These are phyloP conservation scores for Acarospora socialis DNA, from an alignment of 2,329 filamentous ascomycete species.

Conservation along the genomic window DNA sequence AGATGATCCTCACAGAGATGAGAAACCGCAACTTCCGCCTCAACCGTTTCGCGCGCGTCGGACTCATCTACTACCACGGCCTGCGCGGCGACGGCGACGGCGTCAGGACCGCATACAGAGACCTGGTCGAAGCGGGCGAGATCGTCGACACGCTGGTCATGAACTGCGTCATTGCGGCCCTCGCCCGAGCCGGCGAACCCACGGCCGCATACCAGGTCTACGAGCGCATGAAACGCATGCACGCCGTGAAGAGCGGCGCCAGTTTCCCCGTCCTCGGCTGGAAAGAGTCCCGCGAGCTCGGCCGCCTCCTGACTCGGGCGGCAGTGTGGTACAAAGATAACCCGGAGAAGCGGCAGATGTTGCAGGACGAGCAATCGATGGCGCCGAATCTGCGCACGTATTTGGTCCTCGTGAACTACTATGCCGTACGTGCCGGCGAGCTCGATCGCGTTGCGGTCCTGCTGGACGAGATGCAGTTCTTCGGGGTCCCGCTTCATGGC, in stretches of 20 bases:
- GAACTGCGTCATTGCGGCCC: slow-evolving; percentile 70
- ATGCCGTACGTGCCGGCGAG: slow-evolving; percentile 53
- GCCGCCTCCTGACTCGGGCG: slow-evolving; percentile 33
- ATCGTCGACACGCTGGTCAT: slow-evolving; percentile 76
- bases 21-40: slow-evolving; percentile 48
- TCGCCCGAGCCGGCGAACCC: slow-evolving; percentile 64
- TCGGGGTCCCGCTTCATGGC: slow-evolving; percentile 54
- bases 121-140: slow-evolving; percentile 73
- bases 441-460: slow-evolving; percentile 55
- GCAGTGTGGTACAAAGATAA: slow-evolving; percentile 24
- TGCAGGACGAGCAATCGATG: slow-evolving; percentile 54
- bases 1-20: slow-evolving; percentile 78
- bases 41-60: slow-evolving; percentile 69
- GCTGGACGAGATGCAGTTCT: slow-evolving; percentile 65
- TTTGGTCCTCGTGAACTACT: slow-evolving; percentile 62
- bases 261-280: slow-evolving; percentile 23
- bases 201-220: slow-evolving; percentile 69
- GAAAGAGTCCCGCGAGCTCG: slow-evolving; percentile 30
- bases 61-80: slow-evolving; percentile 72
- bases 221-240: slow-evolving; percentile 60
- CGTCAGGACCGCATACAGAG: slow-evolving; percentile 62
- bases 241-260: slow-evolving; percentile 23
- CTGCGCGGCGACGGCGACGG: slow-evolving; percentile 57
- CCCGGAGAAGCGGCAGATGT: slow-evolving; percentile 39
- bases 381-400: slow-evolving; percentile 68